Evolutionary conservation across 371 early-diverging fungal species (phyloP), one percentile per base, ranked within the genome.

Genomic region (Batkoa obscura): DNA sequence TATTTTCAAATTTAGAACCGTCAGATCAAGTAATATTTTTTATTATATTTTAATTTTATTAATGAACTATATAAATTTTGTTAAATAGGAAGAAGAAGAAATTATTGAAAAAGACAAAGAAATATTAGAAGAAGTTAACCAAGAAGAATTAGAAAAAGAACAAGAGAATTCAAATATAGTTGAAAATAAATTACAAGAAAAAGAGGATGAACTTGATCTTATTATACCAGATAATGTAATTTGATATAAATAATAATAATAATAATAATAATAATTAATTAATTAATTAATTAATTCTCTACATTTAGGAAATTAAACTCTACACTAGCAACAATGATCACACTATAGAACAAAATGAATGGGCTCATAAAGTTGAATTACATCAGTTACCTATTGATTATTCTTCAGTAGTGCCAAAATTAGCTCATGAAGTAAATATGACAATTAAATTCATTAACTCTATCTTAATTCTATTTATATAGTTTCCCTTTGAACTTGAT

Each of bases 401-500:
- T 59, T 69, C 86, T 60, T 82, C 85, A 39, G 62, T 83, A 1
- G 86, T 88, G 0, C 86, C 86, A 0, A 84, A 86, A 56, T 72
- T 87, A 73, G 90, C 88, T 0, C 76, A 76, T 62, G 63, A 79
- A 58, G 82, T 79, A 64, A 43, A 33, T 5, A 32, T 32, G 23
- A 23, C 23, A 23, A 23, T 41, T n/a, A 8, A 8, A 8, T 15
- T 15, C 9, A 39, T n/a, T 10, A 34, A 37, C 23, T 34, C 33
- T 30, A 13, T 47, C 36, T 6, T 32, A 35, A 31, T 47, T 32
- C 51, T 17, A 32, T 63, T 17, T 23, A 23, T 23, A 23, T 63
- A 78, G 67, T 97, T 80, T 66, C 85, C 89, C 1, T 99, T 97
- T 62, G 94, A 96, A 67, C 78, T 98, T 50, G 99, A 99, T 66